phyloP scores from a whole-genome alignment of 2,329 filamentous ascomycete species.

The Paradendryphiella salina region DNA sequence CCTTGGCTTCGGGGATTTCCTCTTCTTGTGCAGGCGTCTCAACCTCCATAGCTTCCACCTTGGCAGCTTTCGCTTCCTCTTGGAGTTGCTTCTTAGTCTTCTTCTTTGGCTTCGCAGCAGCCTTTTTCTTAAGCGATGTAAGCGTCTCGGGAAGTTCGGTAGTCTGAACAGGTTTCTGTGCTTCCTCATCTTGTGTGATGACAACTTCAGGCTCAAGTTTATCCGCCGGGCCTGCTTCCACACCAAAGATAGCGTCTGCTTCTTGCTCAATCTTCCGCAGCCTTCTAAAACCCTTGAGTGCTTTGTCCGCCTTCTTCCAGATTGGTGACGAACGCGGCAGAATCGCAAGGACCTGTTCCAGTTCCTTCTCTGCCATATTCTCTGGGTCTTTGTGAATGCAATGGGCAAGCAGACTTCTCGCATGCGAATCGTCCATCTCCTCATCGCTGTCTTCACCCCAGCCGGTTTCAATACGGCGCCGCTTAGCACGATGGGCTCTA shows the following conservation, averaged over 20 bases:
- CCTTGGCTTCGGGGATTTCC: conserved; percentile 50
- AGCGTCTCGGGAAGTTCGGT: conserved; percentile 40
- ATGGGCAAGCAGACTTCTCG: conserved; percentile 53
- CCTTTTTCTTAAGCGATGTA: conserved; percentile 38
- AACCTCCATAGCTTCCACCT: conserved; percentile 48
- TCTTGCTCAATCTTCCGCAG: conserved; percentile 81
- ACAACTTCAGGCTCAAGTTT: conserved; percentile 43
- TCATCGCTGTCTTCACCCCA: conserved; percentile 56
- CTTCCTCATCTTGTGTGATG: conserved; percentile 51
- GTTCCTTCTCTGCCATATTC: conserved; percentile 66
- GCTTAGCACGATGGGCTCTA: conserved; percentile 51
- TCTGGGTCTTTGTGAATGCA: conserved; percentile 66
- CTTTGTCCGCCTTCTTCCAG: conserved; percentile 71
- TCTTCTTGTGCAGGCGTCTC: conserved; percentile 38
- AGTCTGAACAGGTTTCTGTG: conserved; percentile 43
- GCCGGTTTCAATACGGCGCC: conserved; percentile 50
- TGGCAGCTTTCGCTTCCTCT: conserved; percentile 52
- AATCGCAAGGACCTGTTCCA: conserved; percentile 60
- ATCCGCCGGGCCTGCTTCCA: conserved; percentile 53
- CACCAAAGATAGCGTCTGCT: conserved; percentile 69
- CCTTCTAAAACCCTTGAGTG: conserved; percentile 58
- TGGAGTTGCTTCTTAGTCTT: conserved; percentile 78
- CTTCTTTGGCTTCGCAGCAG: conserved; percentile 64
- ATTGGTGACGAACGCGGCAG: conserved; percentile 64
- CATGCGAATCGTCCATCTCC: conserved; percentile 53